Percentiles rank a stretch among this genome's conserved stretches.
Evolutionary conservation across 2,329 filamentous ascomycete genomes (phyloP).

Genomic region (Coniochaeta pulveracea): DNA sequence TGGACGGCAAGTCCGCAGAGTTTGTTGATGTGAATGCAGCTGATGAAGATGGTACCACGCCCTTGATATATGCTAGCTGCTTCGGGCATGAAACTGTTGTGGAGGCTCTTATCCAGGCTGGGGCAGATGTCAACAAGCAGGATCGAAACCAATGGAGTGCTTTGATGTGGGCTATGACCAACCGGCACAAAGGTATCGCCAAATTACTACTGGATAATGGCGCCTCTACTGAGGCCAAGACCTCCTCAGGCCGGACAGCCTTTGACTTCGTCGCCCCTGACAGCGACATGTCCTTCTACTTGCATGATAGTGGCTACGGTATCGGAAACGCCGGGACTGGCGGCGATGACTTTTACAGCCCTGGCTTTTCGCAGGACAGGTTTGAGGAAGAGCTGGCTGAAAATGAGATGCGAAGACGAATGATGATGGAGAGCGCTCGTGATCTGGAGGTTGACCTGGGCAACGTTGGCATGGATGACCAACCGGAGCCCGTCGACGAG

Average conservation of each 20-base stretch:
- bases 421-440: slow-evolving; percentile 99
- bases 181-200: slow-evolving; percentile 89
- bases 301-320: slow-evolving; percentile 87
- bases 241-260: slow-evolving; percentile 83
- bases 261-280: slow-evolving; percentile 93
- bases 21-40: slow-evolving; percentile 78
- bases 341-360: slow-evolving; percentile 80
- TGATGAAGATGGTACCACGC: slow-evolving; percentile 92
- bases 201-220: slow-evolving; percentile 87
- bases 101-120: slow-evolving; percentile 68
- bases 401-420: slow-evolving; percentile 85
- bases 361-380: slow-evolving; percentile 80
- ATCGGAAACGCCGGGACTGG: slow-evolving; percentile 69
- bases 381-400: slow-evolving; percentile 98
- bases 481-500: slow-evolving; percentile 76
- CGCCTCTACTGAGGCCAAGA: slow-evolving; percentile 92
- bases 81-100: slow-evolving; percentile 94
- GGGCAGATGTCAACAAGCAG: slow-evolving; percentile 82
- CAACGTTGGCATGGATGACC: slow-evolving; percentile 90
- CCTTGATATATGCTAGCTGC: slow-evolving; percentile 93
- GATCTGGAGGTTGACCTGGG: slow-evolving; percentile 94
- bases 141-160: slow-evolving; percentile 96
- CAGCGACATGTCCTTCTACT: slow-evolving; percentile 91
- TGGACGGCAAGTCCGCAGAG: slow-evolving; percentile 60
- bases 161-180: slow-evolving; percentile 99